Percentiles rank a stretch among this genome's conserved stretches.
These are phyloP conservation scores for Rhodotorula taiwanensis DNA, from an alignment of 768 basidiomycete genomes.

Conservation along the genomic window DNA sequence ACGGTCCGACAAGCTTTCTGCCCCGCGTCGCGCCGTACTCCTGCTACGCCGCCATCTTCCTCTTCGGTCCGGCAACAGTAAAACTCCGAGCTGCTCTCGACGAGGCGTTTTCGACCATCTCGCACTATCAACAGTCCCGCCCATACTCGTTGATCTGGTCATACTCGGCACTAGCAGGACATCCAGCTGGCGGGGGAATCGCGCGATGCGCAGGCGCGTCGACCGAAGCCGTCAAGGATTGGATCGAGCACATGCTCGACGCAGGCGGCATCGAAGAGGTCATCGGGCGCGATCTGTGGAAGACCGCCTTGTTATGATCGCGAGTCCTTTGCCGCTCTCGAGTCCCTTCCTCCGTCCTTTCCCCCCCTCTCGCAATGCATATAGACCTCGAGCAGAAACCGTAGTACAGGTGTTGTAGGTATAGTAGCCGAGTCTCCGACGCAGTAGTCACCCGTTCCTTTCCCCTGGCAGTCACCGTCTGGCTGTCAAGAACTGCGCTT, in stretches of 20 bases:
- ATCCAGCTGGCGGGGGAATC: conserved; percentile 18
- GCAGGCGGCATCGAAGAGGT: conserved; percentile 23
- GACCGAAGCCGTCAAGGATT: conserved; percentile 39
- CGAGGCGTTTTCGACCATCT: conserved; percentile 52
- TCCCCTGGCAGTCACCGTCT: neutral
- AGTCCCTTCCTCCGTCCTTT: neutral
- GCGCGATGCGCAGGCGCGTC: conserved; percentile 36
- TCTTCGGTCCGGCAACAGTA: conserved; percentile 62
- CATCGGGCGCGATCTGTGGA: conserved; percentile 36
- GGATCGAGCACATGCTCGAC: conserved; percentile 33
- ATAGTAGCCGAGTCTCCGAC: no score
- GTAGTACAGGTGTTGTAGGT: no score
- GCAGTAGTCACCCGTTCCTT: no score
- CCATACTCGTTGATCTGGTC: conserved; percentile 76
- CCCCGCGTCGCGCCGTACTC: conserved; percentile 70
- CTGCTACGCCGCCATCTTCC: conserved; percentile 79
- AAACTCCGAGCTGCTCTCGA: conserved; percentile 52
- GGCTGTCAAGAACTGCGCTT: conserved; percentile 18
- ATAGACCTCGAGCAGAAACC: neutral
- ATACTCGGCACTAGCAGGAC: conserved; percentile 54
- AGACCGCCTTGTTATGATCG: conserved; percentile 16
- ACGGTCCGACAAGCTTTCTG: conserved; percentile 49
- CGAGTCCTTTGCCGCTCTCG: no score
- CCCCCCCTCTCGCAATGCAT: no score
- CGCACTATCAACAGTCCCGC: conserved; percentile 55